Conservation (phyloP, 2,329 filamentous ascomycete species). For the Colletotrichum magnum region DNA sequence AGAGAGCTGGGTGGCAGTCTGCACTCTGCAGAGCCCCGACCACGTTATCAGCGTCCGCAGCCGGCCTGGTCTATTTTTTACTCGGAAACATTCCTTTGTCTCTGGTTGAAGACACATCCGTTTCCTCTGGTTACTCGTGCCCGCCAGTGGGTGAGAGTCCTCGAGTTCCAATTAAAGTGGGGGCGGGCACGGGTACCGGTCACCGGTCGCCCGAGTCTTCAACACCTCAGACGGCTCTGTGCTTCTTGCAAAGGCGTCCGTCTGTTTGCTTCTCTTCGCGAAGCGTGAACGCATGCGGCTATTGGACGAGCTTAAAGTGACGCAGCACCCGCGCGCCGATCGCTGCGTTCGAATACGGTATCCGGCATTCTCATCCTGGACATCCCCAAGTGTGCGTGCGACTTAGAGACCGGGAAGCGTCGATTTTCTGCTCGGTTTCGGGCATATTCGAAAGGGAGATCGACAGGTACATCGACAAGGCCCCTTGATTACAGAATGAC, state of each 20-base stretch:
- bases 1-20: conserved; percentile 3
- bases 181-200: too few relatives aligned
- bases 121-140: conserved; percentile 21
- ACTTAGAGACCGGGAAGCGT: conserved; percentile 5
- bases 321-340: conserved; percentile 32
- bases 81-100: conserved; percentile 24
- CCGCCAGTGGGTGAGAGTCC: too few relatives aligned
- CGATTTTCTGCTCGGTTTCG: conserved; percentile 22
- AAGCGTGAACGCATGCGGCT: conserved; percentile 21
- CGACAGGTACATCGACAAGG: conserved; percentile 34
- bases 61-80: conserved; percentile 19
- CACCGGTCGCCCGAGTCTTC: conserved; percentile 6
- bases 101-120: conserved; percentile 11
- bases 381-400: conserved; percentile 15
- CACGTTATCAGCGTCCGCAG: conserved; percentile 27
- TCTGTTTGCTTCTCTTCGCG: not conserved
- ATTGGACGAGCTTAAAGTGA: conserved; percentile 12
- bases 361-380: conserved; percentile 15
- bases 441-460: conserved; percentile 27
- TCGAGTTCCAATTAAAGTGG: too few relatives aligned
- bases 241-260: conserved; percentile 3
- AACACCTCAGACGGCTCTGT: not conserved
- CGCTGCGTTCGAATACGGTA: conserved; percentile 32
- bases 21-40: not conserved
- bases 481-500: conserved; percentile 1